phyloP scores from a whole-genome alignment of 176 grass and related monocot genomes.

The Pontederia crassipes region DNA sequence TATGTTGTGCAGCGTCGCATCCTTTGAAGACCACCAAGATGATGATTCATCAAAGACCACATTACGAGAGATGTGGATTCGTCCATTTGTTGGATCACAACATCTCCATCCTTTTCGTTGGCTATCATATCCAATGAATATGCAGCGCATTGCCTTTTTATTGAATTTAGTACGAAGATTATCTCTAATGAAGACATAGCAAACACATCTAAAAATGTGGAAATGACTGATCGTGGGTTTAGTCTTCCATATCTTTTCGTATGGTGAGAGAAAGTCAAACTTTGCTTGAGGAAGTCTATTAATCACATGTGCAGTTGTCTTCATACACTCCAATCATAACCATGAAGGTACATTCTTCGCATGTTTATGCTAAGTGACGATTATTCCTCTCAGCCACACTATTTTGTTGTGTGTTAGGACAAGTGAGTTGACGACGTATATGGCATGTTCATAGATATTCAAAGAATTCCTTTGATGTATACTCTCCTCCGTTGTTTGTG shows the following conservation, averaged over 20 bases:
- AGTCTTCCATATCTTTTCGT: conserved; percentile 11
- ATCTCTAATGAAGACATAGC: conserved; percentile 12
- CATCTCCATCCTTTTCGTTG: background rate
- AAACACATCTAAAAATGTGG: conserved; percentile 2
- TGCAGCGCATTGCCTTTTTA: conserved; percentile 12
- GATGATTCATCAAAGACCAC: background rate
- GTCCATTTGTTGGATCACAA: conserved; percentile 7
- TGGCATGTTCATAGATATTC: conserved; percentile 3
- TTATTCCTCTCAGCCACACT: conserved; percentile 8
- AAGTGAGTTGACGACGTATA: conserved; percentile 16
- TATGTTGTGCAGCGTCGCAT: too few species aligned
- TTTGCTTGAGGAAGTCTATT: conserved; percentile 4
- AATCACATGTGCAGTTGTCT: background rate
- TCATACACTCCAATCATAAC: conserved; percentile 23
- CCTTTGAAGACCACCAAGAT: background rate
- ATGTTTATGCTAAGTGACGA: background rate
- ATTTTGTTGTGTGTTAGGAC: conserved; percentile 22
- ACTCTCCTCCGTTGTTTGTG: conserved; percentile 11
- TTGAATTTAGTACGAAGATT: background rate
- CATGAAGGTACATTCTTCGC: conserved; percentile 7
- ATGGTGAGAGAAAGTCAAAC: conserved; percentile 6
- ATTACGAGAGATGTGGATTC: background rate
- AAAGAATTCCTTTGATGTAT: conserved; percentile 13
- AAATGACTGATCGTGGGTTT: conserved; percentile 1
- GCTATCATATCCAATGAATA: conserved; percentile 24